Conservation (phyloP, 2,329 filamentous ascomycete genomes). For the Penicillium hordei region DNA sequence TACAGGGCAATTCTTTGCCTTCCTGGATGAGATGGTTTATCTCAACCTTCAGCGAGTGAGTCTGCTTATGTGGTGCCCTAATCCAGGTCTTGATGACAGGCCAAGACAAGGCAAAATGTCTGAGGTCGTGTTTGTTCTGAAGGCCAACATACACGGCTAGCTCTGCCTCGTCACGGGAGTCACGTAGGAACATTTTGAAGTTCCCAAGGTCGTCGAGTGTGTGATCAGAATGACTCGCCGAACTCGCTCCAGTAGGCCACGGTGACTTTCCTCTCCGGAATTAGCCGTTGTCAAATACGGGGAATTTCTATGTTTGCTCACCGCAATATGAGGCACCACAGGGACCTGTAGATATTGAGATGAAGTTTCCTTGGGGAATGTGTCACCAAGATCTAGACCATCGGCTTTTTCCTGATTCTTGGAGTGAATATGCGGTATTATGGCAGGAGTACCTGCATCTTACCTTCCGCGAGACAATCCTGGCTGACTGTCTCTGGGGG, state of each 20-base stretch:
- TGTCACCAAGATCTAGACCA: no score
- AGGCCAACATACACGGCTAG: background rate
- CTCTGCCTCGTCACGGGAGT: background rate
- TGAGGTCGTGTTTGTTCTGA: background rate
- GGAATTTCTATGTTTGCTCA: background rate
- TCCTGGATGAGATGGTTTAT: background rate
- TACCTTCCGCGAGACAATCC: background rate
- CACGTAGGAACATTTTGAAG: background rate
- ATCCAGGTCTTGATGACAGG: background rate
- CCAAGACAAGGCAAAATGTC: slow-evolving; percentile 2
- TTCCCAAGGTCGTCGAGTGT: background rate
- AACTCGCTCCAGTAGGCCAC: background rate
- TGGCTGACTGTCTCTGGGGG: background rate
- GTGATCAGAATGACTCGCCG: background rate
- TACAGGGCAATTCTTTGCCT: background rate
- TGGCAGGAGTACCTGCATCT: background rate
- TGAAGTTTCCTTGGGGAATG: background rate
- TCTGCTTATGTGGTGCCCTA: background rate
- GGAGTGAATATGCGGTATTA: background rate
- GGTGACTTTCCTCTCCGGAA: background rate
- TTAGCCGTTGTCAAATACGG: background rate
- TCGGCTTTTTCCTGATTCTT: background rate
- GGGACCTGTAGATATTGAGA: background rate
- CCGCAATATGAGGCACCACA: background rate
- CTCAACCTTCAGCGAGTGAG: background rate